phyloP scores from a whole-genome alignment of 179 eudicot genomes.

The Silene coronaria region DNA sequence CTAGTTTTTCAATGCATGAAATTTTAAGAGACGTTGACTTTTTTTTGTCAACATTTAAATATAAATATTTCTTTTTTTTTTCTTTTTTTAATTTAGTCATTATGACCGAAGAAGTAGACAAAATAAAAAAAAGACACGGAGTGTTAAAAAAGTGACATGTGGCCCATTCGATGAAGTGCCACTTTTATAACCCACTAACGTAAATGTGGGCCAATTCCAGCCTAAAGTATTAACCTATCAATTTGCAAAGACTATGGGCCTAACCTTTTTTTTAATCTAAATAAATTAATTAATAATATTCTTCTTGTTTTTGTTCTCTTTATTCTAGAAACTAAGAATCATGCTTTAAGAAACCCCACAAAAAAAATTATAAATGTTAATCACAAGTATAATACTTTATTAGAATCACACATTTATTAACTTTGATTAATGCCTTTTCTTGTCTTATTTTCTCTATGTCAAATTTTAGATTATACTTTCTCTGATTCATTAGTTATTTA shows the following conservation, averaged over 20 bases:
- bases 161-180: conserved; percentile 30
- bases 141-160: conserved; percentile 20
- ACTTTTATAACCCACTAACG: conserved; percentile 29
- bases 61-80: too few species aligned
- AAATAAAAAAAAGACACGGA: conserved; percentile 9
- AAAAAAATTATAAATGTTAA: neutral
- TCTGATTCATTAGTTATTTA: too few species aligned
- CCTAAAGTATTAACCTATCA: conserved; percentile 24
- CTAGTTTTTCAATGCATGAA: neutral
- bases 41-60: neutral
- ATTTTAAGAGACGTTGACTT: conserved; percentile 1
- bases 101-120: neutral
- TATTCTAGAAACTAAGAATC: conserved; percentile 4
- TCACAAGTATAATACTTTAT: neutral
- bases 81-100: neutral
- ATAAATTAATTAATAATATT: conserved; percentile 2
- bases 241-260: conserved; percentile 24
- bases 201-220: conserved; percentile 31
- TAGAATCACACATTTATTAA: neutral
- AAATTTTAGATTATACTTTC: neutral
- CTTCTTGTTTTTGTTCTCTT: conserved; percentile 9
- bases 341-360: neutral
- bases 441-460: neutral
- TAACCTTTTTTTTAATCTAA: conserved; percentile 1
- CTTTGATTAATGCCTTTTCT: neutral